phyloP scores from a whole-genome alignment of 2,329 filamentous ascomycete species.

The Epichloe sylvatica region DNA sequence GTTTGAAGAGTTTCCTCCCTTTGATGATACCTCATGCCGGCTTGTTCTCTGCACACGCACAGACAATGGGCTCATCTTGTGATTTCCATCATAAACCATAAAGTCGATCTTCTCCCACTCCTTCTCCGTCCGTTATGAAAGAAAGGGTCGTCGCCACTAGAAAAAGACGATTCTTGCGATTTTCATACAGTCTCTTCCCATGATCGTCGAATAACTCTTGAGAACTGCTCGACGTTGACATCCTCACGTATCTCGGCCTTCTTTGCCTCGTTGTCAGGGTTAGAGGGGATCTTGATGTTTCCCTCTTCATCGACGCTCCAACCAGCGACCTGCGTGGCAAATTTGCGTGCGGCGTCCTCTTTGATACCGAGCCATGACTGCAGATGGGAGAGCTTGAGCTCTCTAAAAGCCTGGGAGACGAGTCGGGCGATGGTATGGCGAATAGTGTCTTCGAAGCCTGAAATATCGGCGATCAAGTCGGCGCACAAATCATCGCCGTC shows the following conservation, averaged over 20 bases:
- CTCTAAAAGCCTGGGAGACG: constrained; percentile 66
- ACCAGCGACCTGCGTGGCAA: constrained; percentile 70
- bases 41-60: not conserved
- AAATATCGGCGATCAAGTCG: constrained; percentile 85
- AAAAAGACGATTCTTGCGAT: not conserved
- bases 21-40: not conserved
- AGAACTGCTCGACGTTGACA: constrained; percentile 79
- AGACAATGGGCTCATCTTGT: not conserved
- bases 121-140: not conserved
- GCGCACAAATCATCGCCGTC: constrained; percentile 93
- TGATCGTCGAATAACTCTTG: constrained; percentile 64
- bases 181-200: constrained; percentile 55
- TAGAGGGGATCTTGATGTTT: constrained; percentile 64
- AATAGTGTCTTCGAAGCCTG: constrained; percentile 89
- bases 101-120: not conserved
- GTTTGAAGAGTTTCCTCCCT: constrained; percentile 18
- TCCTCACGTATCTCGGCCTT: constrained; percentile 91
- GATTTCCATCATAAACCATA: not conserved
- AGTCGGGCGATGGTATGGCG: constrained; percentile 79
- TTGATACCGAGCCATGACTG: constrained; percentile 65
- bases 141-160: not conserved
- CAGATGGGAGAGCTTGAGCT: constrained; percentile 52
- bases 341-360: constrained; percentile 56
- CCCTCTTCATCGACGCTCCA: constrained; percentile 63
- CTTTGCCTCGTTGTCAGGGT: constrained; percentile 96